Evolutionary conservation across 2,329 filamentous ascomycete species (phyloP).

Genomic region (Eutypa lata): DNA sequence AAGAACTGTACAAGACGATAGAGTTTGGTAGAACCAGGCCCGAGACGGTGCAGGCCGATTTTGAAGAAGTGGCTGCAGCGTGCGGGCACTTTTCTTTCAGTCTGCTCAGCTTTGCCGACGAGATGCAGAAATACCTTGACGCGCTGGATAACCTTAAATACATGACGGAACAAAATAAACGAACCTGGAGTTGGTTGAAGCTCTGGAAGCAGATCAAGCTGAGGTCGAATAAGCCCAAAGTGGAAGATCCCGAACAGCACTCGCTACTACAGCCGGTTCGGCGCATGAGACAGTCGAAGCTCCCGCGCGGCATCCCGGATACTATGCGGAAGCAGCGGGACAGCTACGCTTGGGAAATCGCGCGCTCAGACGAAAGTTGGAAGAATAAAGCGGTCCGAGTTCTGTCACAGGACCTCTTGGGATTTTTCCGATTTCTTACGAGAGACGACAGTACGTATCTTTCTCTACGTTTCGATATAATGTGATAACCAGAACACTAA

Average conservation of each 20-base stretch:
- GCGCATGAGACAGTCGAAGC: constrained; percentile 49
- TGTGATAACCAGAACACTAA: constrained; percentile 16
- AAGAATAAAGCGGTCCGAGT: constrained; percentile 39
- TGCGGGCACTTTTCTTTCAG: constrained; percentile 96
- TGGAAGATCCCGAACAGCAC: constrained; percentile 41
- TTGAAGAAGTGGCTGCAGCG: constrained; percentile 95
- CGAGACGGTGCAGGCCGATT: constrained; percentile 80
- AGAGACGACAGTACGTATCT: constrained; percentile 50
- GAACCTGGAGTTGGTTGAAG: constrained; percentile 81
- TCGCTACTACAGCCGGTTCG: constrained; percentile 40
- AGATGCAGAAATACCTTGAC: constrained; percentile 78
- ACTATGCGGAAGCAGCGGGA: constrained; percentile 50
- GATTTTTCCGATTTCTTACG: constrained; percentile 44
- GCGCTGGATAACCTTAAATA: constrained; percentile 83
- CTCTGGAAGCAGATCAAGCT: constrained; percentile 59
- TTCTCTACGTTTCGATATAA: background rate
- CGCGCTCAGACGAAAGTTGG: constrained; percentile 36
- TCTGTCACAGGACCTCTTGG: constrained; percentile 44
- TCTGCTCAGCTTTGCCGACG: constrained; percentile 84
- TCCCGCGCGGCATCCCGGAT: constrained; percentile 55
- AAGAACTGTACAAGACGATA: constrained; percentile 76
- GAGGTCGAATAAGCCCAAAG: constrained; percentile 23
- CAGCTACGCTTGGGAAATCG: constrained; percentile 55
- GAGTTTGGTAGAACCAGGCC: constrained; percentile 67
- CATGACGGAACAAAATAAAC: constrained; percentile 56